phyloP scores from a whole-genome alignment of 768 basidiomycete species.

The Suillus plorans region DNA sequence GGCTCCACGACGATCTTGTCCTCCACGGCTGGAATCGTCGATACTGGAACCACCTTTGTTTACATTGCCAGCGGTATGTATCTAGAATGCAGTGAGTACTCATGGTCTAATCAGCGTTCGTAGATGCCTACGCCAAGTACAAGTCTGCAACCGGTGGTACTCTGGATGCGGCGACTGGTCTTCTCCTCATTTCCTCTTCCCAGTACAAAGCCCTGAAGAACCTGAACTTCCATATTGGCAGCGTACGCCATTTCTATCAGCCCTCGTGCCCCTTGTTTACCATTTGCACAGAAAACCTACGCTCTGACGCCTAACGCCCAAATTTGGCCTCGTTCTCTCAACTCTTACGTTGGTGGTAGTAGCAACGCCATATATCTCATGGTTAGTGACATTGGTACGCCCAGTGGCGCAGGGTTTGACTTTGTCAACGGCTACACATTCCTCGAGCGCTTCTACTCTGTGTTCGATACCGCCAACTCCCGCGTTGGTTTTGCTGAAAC shows the following conservation, averaged over 20 bases:
- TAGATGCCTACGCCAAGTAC: constrained; percentile 29
- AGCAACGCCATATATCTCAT: constrained; percentile 37
- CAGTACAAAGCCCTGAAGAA: constrained; percentile 8
- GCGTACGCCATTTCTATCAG: background rate
- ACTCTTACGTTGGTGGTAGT: constrained; percentile 43
- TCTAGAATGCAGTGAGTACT: background rate
- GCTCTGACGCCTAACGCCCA: constrained; percentile 44
- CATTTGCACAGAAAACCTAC: constrained; percentile 27
- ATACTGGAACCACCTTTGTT: constrained; percentile 58
- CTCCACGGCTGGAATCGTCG: constrained; percentile 55
- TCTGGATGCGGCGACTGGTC: constrained; percentile 15
- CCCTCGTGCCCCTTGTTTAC: background rate
- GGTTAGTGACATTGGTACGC: constrained; percentile 37
- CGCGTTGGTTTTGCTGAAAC: constrained; percentile 34
- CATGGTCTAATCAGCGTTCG: background rate
- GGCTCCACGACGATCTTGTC: constrained; percentile 46
- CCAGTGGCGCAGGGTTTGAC: constrained; percentile 47
- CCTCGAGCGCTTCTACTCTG: constrained; percentile 65
- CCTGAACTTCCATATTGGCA: constrained; percentile 13
- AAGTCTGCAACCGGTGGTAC: constrained; percentile 10
- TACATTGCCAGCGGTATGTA: constrained; percentile 42
- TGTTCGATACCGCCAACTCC: constrained; percentile 58
- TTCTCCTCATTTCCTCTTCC: constrained; percentile 12
- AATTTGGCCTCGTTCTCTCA: constrained; percentile 43
- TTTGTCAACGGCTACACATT: constrained; percentile 56